Evolutionary conservation across 139 green algal species (phyloP).

Genomic region (Asterochloris sp.): DNA sequence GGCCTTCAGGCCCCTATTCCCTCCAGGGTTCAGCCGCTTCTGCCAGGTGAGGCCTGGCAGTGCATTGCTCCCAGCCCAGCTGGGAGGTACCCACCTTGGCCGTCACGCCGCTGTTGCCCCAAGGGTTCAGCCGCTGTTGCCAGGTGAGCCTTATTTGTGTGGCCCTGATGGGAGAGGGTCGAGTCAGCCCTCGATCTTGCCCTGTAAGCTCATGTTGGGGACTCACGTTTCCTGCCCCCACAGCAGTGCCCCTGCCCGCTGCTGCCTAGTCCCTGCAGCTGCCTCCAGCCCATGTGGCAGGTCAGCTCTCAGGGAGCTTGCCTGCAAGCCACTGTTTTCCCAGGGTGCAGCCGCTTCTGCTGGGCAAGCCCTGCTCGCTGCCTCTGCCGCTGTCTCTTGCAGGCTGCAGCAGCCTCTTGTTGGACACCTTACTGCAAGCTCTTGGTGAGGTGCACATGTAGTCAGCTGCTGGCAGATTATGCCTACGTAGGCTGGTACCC

Average conservation of each 20-base stretch:
- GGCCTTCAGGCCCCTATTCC: constrained; percentile 72
- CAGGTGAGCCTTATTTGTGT: neutral
- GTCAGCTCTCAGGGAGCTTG: constrained; percentile 48
- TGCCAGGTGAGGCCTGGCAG: neutral
- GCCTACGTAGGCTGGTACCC: neutral
- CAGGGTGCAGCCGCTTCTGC: constrained; percentile 35
- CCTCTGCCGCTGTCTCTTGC: too few relatives aligned
- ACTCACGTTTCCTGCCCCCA: too few relatives aligned
- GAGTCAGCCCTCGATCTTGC: neutral
- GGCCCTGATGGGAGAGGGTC: neutral
- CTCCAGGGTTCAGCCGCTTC: constrained; percentile 40
- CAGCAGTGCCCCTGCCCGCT: too few relatives aligned
- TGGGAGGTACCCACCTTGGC: neutral
- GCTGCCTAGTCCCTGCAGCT: too few relatives aligned
- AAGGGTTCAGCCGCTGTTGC: neutral
- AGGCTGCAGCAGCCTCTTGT: neutral
- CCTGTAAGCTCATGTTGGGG: neutral
- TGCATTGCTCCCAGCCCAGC: neutral
- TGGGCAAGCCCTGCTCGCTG: neutral
- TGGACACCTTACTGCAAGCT: neutral
- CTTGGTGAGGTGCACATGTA: neutral
- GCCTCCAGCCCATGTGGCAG: too few relatives aligned
- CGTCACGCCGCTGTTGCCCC: neutral
- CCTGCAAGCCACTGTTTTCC: constrained; percentile 71
- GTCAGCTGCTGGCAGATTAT: neutral